These are phyloP conservation scores for Inonotus hispidus DNA, from an alignment of 1,284 basidiomycete species.

Conservation along the genomic window DNA sequence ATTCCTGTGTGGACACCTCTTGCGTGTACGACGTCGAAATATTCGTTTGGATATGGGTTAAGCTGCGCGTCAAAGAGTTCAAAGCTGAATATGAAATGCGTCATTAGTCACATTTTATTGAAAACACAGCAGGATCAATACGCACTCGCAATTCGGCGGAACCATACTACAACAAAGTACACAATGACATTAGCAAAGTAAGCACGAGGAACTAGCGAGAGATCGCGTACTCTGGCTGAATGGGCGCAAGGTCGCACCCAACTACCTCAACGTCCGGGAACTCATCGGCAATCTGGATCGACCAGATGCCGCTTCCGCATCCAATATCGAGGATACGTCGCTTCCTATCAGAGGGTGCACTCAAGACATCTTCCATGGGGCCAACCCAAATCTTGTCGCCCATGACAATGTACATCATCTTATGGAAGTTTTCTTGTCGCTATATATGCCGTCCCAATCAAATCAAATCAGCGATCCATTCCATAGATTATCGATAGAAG, in stretches of 20 bases:
- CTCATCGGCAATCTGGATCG: slow-evolving; percentile 63
- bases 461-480: background rate
- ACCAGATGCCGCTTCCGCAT: slow-evolving; percentile 61
- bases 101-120: background rate
- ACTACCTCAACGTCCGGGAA: slow-evolving; percentile 60
- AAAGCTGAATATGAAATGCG: slow-evolving; percentile 41
- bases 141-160: slow-evolving; percentile 63
- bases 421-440: slow-evolving; percentile 58
- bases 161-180: slow-evolving; percentile 41
- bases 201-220: slow-evolving; percentile 5
- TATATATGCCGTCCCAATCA: slow-evolving; percentile 23
- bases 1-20: slow-evolving; percentile 62
- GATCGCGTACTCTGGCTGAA: slow-evolving; percentile 52
- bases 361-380: slow-evolving; percentile 48
- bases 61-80: slow-evolving; percentile 56
- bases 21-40: slow-evolving; percentile 64
- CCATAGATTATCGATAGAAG: background rate
- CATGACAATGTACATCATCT: slow-evolving; percentile 60
- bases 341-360: slow-evolving; percentile 26
- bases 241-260: slow-evolving; percentile 63
- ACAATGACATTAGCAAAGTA: slow-evolving; percentile 18
- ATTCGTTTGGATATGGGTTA: slow-evolving; percentile 53
- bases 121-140: background rate
- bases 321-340: slow-evolving; percentile 56
- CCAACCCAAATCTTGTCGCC: slow-evolving; percentile 57